Conservation (phyloP, 495 filamentous ascomycete genomes). For the Elasticomyces elasticus region DNA sequence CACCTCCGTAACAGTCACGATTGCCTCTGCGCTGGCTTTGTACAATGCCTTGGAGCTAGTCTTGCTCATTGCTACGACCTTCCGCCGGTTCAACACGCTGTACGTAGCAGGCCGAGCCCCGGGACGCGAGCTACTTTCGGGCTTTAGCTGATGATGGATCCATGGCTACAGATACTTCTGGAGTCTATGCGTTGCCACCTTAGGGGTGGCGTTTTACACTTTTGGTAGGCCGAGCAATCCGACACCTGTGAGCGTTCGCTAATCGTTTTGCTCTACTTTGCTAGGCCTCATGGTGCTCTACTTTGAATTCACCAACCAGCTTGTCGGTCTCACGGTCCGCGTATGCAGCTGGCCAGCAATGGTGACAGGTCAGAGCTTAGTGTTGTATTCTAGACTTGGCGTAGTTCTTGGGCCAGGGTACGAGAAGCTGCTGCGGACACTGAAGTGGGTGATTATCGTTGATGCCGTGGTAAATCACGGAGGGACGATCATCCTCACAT, state of each 20-base stretch:
- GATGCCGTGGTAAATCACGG: slow-evolving; percentile 46
- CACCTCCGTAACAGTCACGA: neutral
- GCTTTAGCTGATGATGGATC: too few relatives aligned
- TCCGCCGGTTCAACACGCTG: slow-evolving; percentile 30
- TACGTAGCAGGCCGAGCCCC: too few relatives aligned
- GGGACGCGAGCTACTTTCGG: too few relatives aligned
- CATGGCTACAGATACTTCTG: slow-evolving; percentile 40
- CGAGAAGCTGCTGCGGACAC: slow-evolving; percentile 39
- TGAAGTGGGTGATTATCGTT: slow-evolving; percentile 50
- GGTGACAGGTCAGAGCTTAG: slow-evolving; percentile 57
- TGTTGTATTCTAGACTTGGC: slow-evolving; percentile 58
- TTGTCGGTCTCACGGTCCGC: slow-evolving; percentile 22
- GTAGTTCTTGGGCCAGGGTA: slow-evolving; percentile 41
- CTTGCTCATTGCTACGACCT: slow-evolving; percentile 34
- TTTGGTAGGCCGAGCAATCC: too few relatives aligned
- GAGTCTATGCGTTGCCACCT: slow-evolving; percentile 33
- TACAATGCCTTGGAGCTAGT: slow-evolving; percentile 40
- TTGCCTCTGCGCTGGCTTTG: slow-evolving; percentile 31
- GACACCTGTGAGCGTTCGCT: too few relatives aligned
- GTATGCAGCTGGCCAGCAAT: slow-evolving; percentile 51
- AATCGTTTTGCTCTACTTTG: too few relatives aligned
- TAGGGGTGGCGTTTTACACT: slow-evolving; percentile 48
- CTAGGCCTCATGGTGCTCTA: slow-evolving; percentile 55
- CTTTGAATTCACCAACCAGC: slow-evolving; percentile 33
- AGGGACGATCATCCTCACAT: slow-evolving; percentile 35